phyloP scores from a whole-genome alignment of 139 green algal genomes.

The Penium margaritaceum region DNA sequence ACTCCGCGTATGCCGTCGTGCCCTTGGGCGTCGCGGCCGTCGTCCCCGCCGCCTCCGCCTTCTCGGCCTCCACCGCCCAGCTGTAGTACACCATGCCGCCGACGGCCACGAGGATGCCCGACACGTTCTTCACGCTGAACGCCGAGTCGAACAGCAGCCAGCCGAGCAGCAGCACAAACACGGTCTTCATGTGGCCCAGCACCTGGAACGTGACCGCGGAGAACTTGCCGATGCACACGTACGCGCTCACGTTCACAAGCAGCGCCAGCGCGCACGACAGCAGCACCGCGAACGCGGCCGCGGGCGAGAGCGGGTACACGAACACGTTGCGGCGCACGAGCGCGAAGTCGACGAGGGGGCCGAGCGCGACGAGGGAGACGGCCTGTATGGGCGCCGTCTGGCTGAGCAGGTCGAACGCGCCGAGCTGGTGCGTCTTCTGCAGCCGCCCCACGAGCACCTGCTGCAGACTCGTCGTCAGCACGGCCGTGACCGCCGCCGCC shows the following conservation, averaged over 20 bases:
- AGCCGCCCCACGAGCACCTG: constrained; percentile 76
- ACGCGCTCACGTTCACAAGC: constrained; percentile 81
- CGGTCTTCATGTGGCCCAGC: constrained; percentile 50
- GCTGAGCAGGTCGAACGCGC: constrained; percentile 69
- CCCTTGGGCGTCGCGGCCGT: too few species aligned
- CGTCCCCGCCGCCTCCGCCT: too few species aligned
- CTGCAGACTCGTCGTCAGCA: constrained; percentile 76
- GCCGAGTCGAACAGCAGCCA: constrained; percentile 36
- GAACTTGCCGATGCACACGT: constrained; percentile 87
- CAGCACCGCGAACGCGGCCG: constrained; percentile 47
- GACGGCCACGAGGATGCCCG: constrained; percentile 8
- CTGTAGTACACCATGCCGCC: constrained; percentile 15
- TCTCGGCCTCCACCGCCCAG: constrained; percentile 15
- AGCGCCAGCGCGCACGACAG: constrained; percentile 65
- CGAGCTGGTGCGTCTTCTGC: constrained; percentile 69
- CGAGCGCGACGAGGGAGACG: background rate
- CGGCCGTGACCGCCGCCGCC: constrained; percentile 63
- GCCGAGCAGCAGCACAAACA: constrained; percentile 43
- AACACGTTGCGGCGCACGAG: constrained; percentile 9
- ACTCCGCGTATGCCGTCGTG: too few species aligned
- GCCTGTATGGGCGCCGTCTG: constrained; percentile 20
- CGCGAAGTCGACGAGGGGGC: constrained; percentile 24
- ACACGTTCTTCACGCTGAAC: constrained; percentile 6
- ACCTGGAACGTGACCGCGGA: constrained; percentile 86
- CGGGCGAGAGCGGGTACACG: background rate